A percentile compares a stretch with the other conserved stretches of the same genome.
Conservation (phyloP, 2,329 filamentous ascomycete species). For the Aspergillus thermomutatus region DNA sequence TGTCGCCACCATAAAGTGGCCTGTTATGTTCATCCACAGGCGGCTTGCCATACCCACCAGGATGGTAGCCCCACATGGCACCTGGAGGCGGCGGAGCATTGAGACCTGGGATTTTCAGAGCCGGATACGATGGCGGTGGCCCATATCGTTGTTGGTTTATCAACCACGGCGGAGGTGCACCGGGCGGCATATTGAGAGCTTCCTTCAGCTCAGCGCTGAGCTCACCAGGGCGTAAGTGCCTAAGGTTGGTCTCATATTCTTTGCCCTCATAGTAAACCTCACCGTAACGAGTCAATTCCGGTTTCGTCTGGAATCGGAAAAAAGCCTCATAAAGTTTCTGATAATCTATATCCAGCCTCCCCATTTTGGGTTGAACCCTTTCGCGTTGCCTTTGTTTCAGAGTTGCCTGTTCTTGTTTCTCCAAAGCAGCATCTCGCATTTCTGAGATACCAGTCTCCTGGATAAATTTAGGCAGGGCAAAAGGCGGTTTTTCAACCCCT, state of each 20-base stretch:
- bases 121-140: slow-evolving; percentile 89
- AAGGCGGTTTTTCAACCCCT: slow-evolving; percentile 92
- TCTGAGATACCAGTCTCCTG: slow-evolving; percentile 95
- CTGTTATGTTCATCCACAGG: slow-evolving; percentile 91
- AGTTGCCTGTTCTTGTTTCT: slow-evolving; percentile 89
- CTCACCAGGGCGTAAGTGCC: slow-evolving; percentile 85
- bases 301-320: slow-evolving; percentile 96
- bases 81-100: slow-evolving; percentile 90
- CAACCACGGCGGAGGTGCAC: slow-evolving; percentile 91
- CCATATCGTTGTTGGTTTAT: slow-evolving; percentile 95
- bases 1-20: slow-evolving; percentile 88
- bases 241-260: slow-evolving; percentile 92
- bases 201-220: slow-evolving; percentile 86
- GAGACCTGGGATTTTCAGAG: slow-evolving; percentile 89
- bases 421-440: slow-evolving; percentile 94
- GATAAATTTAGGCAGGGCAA: slow-evolving; percentile 92
- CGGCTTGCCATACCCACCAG: slow-evolving; percentile 93
- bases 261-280: slow-evolving; percentile 99
- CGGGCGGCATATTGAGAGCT: slow-evolving; percentile 87
- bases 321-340: slow-evolving; percentile 98
- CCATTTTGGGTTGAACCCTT: slow-evolving; percentile 91
- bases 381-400: slow-evolving; percentile 96
- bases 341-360: slow-evolving; percentile 96
- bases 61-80: slow-evolving; percentile 90
- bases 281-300: slow-evolving; percentile 86